Conservation (phyloP, 1,139 yeast genomes). For the Yamadazyma sp. region DNA sequence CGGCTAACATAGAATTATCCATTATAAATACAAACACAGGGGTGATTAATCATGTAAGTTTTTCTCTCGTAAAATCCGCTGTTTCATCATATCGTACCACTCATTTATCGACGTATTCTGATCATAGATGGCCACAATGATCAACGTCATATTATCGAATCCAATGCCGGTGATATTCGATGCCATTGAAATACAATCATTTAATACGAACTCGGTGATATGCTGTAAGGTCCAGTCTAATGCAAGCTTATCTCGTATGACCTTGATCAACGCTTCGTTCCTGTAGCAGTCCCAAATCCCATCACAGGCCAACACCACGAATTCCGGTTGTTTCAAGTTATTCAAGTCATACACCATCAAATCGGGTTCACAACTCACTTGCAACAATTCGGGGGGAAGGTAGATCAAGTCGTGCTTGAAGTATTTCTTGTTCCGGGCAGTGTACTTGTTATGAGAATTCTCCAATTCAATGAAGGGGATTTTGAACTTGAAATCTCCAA, state of each 20-base stretch:
- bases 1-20: too few species aligned
- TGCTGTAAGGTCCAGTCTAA: conserved; percentile 59
- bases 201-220: conserved; percentile 58
- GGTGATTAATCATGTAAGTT: conserved; percentile 6
- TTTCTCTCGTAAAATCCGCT: conserved; percentile 50
- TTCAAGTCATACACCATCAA: conserved; percentile 52
- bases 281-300: conserved; percentile 82
- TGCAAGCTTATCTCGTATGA: conserved; percentile 58
- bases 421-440: conserved; percentile 20
- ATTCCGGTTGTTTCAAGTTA: conserved; percentile 51
- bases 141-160: conserved; percentile 76
- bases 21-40: neutral
- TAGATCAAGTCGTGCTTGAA: conserved; percentile 25
- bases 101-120: conserved; percentile 41
- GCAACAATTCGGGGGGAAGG: conserved; percentile 44
- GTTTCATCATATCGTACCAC: conserved; percentile 60
- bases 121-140: conserved; percentile 61
- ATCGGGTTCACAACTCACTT: conserved; percentile 74
- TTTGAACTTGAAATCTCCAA: conserved; percentile 74
- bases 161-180: conserved; percentile 75
- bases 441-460: conserved; percentile 30
- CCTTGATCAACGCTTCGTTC: conserved; percentile 51
- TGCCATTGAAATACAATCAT: conserved; percentile 71
- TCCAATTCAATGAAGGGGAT: conserved; percentile 39
- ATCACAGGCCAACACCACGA: conserved; percentile 69